These are phyloP conservation scores for Suillus clintonianus DNA, from an alignment of 768 basidiomycete genomes.

Conservation along the genomic window DNA sequence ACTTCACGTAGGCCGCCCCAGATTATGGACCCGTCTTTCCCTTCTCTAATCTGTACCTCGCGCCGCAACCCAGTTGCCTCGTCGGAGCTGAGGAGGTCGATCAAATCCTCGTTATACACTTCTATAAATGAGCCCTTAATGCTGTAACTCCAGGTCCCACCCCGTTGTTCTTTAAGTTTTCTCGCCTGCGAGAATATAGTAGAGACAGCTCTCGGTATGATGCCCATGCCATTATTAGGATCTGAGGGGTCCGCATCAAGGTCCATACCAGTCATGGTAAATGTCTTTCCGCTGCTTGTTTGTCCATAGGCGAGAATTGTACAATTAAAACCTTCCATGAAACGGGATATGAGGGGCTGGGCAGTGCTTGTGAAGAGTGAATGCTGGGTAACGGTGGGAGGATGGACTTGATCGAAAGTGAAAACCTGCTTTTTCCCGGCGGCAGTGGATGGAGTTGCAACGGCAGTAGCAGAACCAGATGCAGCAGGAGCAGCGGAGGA, in stretches of 20 bases:
- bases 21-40: constrained; percentile 94
- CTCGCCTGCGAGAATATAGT: constrained; percentile 81
- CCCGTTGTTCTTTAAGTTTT: constrained; percentile 76
- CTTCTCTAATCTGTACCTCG: constrained; percentile 95
- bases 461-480: constrained; percentile 51
- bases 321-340: constrained; percentile 94
- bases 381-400: constrained; percentile 82
- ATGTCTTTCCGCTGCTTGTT: constrained; percentile 43
- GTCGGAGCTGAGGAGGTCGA: constrained; percentile 85
- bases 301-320: constrained; percentile 50
- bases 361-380: constrained; percentile 85
- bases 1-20: constrained; percentile 96
- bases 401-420: constrained; percentile 92
- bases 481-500: constrained; percentile 52
- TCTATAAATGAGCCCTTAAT: constrained; percentile 95
- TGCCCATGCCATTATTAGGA: constrained; percentile 84
- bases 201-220: constrained; percentile 92
- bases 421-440: constrained; percentile 81
- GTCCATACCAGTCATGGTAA: constrained; percentile 96
- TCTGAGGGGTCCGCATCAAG: constrained; percentile 86
- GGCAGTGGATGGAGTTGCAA: constrained; percentile 46
- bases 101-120: constrained; percentile 98
- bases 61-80: constrained; percentile 67
- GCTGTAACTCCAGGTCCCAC: constrained; percentile 71
- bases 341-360: constrained; percentile 81